Percentiles rank a stretch among this genome's conserved stretches.
Evolutionary conservation across 2,329 filamentous ascomycete genomes (phyloP).

Genomic region (Exophiala oligosperma): DNA sequence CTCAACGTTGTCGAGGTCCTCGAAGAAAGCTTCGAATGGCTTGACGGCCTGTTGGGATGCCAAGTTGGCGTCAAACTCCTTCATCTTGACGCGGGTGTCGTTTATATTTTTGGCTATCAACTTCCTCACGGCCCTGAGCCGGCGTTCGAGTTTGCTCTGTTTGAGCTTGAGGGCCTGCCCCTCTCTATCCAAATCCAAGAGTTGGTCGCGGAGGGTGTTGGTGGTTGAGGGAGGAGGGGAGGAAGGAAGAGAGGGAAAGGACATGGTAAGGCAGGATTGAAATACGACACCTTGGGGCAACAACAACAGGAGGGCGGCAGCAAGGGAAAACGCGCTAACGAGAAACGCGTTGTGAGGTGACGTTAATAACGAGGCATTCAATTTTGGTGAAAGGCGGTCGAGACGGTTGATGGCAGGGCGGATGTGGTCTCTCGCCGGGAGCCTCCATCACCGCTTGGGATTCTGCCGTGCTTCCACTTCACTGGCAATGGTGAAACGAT

Average conservation of each 20-base stretch:
- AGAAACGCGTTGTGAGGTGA: background rate
- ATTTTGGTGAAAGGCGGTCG: background rate
- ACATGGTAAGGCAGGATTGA: background rate
- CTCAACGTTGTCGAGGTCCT: conserved; percentile 6
- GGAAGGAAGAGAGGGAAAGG: background rate
- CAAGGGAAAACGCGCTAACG: background rate
- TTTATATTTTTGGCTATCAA: conserved; percentile 12
- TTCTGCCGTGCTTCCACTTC: background rate
- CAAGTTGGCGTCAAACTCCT: conserved; percentile 2
- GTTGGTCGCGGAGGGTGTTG: conserved; percentile 10
- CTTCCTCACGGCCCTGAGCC: background rate
- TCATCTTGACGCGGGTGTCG: conserved; percentile 13
- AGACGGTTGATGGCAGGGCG: background rate
- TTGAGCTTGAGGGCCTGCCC: conserved; percentile 1
- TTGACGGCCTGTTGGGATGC: conserved; percentile 6
- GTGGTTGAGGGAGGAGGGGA: background rate
- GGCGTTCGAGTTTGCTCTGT: background rate
- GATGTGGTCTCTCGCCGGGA: background rate
- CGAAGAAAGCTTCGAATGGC: conserved; percentile 8
- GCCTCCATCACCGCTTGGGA: background rate
- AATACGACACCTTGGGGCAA: background rate
- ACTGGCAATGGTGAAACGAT: background rate
- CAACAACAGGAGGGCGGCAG: too few relatives aligned
- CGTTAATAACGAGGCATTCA: background rate
- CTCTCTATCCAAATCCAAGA: background rate